Base-by-base conservation (phyloP, 2,329 filamentous ascomycete species). In the Fusarium agapanthi region DNA sequence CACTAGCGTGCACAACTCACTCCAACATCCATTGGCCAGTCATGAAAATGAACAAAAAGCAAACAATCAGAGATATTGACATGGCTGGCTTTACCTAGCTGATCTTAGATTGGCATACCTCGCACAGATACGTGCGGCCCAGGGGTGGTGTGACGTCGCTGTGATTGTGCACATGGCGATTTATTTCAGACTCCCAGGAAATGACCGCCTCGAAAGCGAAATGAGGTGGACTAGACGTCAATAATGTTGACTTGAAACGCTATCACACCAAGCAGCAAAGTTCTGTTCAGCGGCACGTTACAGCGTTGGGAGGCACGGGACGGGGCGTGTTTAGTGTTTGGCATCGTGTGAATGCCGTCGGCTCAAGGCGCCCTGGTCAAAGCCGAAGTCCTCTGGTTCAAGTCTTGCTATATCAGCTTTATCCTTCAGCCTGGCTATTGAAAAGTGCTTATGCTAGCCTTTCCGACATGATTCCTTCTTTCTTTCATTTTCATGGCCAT, bases 201-300 rank as follows among this genome's bases (percentile, higher is more conserved):
- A 78, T 78, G 76, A 78, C 50, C 51, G 67, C 65, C 37, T 67
- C 55, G 51, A 67, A 70, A 69, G 70, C 74, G 75, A 78, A 76
- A 78, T 78, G 75, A 78, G 67, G 61, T 70, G 67, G 68, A 55
- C 55, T 62, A 69, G 55, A 69, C 34, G 61, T 45, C 48, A 41
- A 56, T 54, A 47, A 38, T 45, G 58, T 61, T 67, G 70, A 64
- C 70, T 73, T 73, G 67, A 57, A 71, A 64, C 70, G 56, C 70
- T 65, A 63, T 75, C 75, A 76, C 73, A 72, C 67, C 66, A 66
- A 65, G 55, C 41, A 69, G 61, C 47, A 70, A 70, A 57, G 26
- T 60, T 34, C 74, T 44, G 44, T 51, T 65, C 56, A 71, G 50
- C 62, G 54, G 55, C 67, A 58, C 40, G 56, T 66, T 66, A 51